These are phyloP conservation scores for Cyberlindnera saturnus DNA, from an alignment of 805 yeast species.

Conservation along the genomic window DNA sequence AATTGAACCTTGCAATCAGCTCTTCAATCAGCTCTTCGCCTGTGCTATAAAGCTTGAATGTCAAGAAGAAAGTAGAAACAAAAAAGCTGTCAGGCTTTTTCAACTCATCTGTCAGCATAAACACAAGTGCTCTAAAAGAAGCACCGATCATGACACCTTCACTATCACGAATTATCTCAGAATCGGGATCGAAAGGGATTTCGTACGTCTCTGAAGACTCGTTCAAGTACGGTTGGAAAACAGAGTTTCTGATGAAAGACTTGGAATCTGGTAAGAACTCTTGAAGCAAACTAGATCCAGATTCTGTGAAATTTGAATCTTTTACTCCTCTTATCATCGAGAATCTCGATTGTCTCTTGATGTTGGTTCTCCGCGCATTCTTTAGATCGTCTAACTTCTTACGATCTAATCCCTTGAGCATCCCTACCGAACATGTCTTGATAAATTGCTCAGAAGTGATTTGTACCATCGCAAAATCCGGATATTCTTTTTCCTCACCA, in stretches of 20 bases:
- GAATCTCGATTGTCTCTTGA: slow-evolving; percentile 27
- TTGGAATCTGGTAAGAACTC: slow-evolving; percentile 30
- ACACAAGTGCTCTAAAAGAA: slow-evolving; percentile 63
- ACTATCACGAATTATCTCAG: slow-evolving; percentile 46
- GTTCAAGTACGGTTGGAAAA: slow-evolving; percentile 30
- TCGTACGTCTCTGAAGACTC: slow-evolving; percentile 18
- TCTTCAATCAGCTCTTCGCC: slow-evolving; percentile 64
- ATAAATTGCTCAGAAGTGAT: slow-evolving; percentile 58
- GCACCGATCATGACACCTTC: slow-evolving; percentile 58
- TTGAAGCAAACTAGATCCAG: slow-evolving; percentile 29
- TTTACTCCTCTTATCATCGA: slow-evolving; percentile 29
- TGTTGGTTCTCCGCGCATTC: slow-evolving; percentile 14
- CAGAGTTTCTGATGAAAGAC: slow-evolving; percentile 31
- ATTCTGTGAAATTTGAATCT: slow-evolving; percentile 16
- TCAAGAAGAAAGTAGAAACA: slow-evolving; percentile 67
- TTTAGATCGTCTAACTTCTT: slow-evolving; percentile 22
- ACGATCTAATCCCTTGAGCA: slow-evolving; percentile 37
- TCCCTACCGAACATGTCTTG: slow-evolving; percentile 52
- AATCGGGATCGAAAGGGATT: slow-evolving; percentile 18
- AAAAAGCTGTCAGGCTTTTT: slow-evolving; percentile 61
- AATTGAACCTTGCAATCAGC: slow-evolving; percentile 60
- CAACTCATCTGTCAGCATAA: slow-evolving; percentile 59
- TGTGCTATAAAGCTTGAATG: slow-evolving; percentile 65
- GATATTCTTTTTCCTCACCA: slow-evolving; percentile 53
- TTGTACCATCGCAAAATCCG: slow-evolving; percentile 53